Evolutionary conservation across 768 basidiomycete genomes (phyloP), one percentile per base, ranked within the genome.

Genomic region (Boletus tylopilopsis): DNA sequence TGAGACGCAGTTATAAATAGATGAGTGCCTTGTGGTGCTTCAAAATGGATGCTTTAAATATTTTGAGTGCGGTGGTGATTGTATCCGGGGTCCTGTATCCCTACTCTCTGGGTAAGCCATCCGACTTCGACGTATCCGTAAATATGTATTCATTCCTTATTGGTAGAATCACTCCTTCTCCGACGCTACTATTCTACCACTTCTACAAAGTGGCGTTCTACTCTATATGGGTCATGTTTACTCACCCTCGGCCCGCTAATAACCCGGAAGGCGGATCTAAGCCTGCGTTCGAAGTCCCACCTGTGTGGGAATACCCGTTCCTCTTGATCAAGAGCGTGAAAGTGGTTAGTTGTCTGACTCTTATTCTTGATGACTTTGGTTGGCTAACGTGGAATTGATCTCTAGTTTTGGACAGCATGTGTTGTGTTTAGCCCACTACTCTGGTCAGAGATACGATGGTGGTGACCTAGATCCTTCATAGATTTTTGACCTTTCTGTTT

Each of bases 151-250:
- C 6, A 24, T 22, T 24, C 6, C 30, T 27, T 22, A 3, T n/a
- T n/a, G n/a, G n/a, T 62, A 95, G 94, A 12, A 79, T 95, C 51
- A 75, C 80, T 2, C 85, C 90, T 6, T 86, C 87, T n/a, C 91
- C 94, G 0, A 53, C 80, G 11, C 72, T 92, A 38, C 82, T 99
- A 18, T 81, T 86, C 56, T 81, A 80, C 62, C 96, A 98, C 73
- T 99, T 99, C 73, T 99, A 95, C 76, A 73, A 79, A 23, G 96
- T 99, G 56, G 96, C 96, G 0, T 79, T 99, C 56, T 99, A 96
- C 71, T 84, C 94, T 2, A 85, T 97, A 63, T 98, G 85, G 82
- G 75, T 87, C 43, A 76, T 96, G 69, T 94, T 97, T 69, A 85
- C 83, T 9, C 81, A 76, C 47, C 76, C 80, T 38, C 71, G 69